Evolutionary conservation across 805 yeast species (phyloP), one percentile per base, ranked within the genome.

Genomic region (Brettanomyces sp.): DNA sequence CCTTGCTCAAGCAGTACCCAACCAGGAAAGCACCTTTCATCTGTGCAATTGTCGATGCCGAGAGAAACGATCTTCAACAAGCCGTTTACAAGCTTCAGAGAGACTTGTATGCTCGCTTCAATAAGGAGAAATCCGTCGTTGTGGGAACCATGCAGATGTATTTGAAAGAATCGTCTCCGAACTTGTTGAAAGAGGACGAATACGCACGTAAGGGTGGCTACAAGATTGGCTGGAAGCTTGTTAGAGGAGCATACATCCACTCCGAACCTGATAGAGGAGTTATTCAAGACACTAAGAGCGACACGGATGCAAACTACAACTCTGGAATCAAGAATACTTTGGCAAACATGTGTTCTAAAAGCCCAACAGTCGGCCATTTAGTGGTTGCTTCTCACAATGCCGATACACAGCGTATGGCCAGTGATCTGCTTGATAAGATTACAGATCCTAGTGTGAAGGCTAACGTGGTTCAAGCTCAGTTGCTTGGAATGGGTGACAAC

Each of bases 111-210:
- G 58, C 75, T 52, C 77, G 74, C 57, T 90, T 79, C 68, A 90
- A 90, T 69, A 77, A 76, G 36, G 62, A 68, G 37, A 80, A 82
- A 4, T 73, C 80, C 22, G 77, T 84, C 30, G 85, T 87, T 24
- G 85, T 86, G 42, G 97, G 98, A 28, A 90, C 98, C 7, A 76
- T 91, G 64, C 98, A 90, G 69, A 80, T 91, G 87, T 90, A 90
- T 64, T 72, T 91, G 57, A 78, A 80, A 43, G 86, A 83, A 51
- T 80, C 95, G 0, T 62, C 80, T 2, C 71, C 72, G 21, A 73
- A 85, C 53, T 68, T 91, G 51, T 63, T 74, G 32, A 52, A 66
- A 36, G 97, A 90, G 61, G 76, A 77, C 52, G 64, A 71, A 52
- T 68, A 80, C 46, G 96, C 97, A 14, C 54, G 66, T 47, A 62